Conservation (phyloP, 1,284 basidiomycete species). For the Takashimella koratensis region DNA sequence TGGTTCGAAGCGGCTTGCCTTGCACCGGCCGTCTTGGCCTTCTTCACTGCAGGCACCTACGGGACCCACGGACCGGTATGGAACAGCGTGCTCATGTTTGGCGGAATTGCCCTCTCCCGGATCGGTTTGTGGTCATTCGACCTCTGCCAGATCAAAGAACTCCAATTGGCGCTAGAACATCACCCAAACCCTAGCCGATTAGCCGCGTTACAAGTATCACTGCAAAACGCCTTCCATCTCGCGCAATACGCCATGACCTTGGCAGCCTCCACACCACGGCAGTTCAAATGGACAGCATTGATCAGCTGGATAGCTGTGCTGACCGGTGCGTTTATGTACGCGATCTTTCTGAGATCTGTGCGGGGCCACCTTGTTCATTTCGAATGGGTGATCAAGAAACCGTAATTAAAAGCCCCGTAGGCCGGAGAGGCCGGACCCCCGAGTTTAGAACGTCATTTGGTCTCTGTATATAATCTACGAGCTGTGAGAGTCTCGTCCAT, state of each 20-base stretch:
- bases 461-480: too few relatives aligned
- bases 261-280: slow-evolving; percentile 24
- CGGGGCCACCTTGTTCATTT: slow-evolving; percentile 42
- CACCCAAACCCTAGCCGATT: slow-evolving; percentile 48
- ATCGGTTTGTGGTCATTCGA: slow-evolving; percentile 54
- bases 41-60: slow-evolving; percentile 33
- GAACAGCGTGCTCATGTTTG: slow-evolving; percentile 35
- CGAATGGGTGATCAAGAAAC: slow-evolving; percentile 20
- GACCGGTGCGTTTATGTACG: slow-evolving; percentile 32
- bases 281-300: slow-evolving; percentile 48
- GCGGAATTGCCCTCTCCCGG: slow-evolving; percentile 39
- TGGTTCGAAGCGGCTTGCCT: slow-evolving; percentile 47
- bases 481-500: too few relatives aligned
- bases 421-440: not conserved
- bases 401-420: not conserved
- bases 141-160: slow-evolving; percentile 48
- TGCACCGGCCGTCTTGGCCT: slow-evolving; percentile 32
- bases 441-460: too few relatives aligned
- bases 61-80: slow-evolving; percentile 33
- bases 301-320: slow-evolving; percentile 42
- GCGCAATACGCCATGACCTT: slow-evolving; percentile 42
- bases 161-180: slow-evolving; percentile 44
- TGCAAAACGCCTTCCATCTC: slow-evolving; percentile 49
- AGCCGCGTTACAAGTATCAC: slow-evolving; percentile 47
- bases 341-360: slow-evolving; percentile 30